Percentiles rank a stretch among this genome's conserved stretches.
Conservation (phyloP, 1,139 yeast genomes). For the Hemisphaericaspora xylanilytica region DNA sequence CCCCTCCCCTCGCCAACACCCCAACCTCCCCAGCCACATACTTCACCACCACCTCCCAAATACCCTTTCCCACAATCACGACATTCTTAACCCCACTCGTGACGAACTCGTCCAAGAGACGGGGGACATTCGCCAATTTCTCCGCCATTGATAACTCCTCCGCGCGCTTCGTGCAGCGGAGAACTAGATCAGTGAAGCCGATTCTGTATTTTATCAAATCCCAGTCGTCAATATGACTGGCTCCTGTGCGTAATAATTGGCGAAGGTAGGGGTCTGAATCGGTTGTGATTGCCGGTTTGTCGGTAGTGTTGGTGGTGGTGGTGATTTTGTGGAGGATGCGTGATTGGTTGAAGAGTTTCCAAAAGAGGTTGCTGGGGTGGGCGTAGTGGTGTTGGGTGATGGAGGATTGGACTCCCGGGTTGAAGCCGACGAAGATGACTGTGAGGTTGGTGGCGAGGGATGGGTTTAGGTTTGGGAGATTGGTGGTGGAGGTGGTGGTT, state of each 20-base stretch:
- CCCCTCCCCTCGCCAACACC: constrained; percentile 14
- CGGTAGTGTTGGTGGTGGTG: constrained; percentile 1
- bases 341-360: constrained; percentile 63
- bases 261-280: constrained; percentile 26
- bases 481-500: neutral
- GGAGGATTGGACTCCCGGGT: constrained; percentile 71
- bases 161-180: constrained; percentile 62
- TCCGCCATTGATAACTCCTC: constrained; percentile 53
- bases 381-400: constrained; percentile 70
- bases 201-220: constrained; percentile 44
- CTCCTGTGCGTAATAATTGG: constrained; percentile 21
- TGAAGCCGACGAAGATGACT: constrained; percentile 68
- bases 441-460: constrained; percentile 28
- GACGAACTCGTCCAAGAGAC: constrained; percentile 47
- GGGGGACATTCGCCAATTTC: constrained; percentile 54
- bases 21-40: constrained; percentile 18
- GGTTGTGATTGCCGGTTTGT: constrained; percentile 2
- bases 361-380: constrained; percentile 65
- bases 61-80: constrained; percentile 72
- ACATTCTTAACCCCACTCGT: constrained; percentile 38
- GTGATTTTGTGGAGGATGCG: constrained; percentile 34
- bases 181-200: constrained; percentile 73
- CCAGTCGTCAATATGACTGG: constrained; percentile 52
- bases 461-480: constrained; percentile 32
- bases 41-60: constrained; percentile 63